Evolutionary conservation across 2,329 filamentous ascomycete species (phyloP), one percentile per base, ranked within the genome.

Genomic region (Ophiostoma sp.): DNA sequence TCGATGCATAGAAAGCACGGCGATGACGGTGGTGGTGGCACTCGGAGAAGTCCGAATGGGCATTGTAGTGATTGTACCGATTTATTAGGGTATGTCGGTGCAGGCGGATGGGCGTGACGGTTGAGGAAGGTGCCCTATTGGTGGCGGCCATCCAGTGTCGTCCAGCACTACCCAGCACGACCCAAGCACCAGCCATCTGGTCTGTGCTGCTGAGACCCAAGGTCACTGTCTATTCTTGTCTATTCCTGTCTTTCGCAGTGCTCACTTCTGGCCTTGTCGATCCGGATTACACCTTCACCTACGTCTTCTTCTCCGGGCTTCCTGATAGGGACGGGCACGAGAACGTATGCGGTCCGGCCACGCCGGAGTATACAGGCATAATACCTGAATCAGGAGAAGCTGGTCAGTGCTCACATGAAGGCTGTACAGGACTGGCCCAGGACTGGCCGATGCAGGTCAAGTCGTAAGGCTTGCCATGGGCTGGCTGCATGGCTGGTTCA

Each of bases 1-100:
- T 66, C 22, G n/a, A 45, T 45, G n/a, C 33, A 66, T 45, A 36
- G 22, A 45, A 55, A 12, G 28, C 36, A 25, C 36, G 42, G 15
- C 42, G 42, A 6, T 19, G 42, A 48, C n/a, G 36, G n/a, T 39
- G n/a, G n/a, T 66, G 36, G 36, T 66, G 36, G 7, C 61, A 25
- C 36, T 42, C 61, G 61, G 61, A 66, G 61, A 22, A 45, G 61
- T 7, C 61, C 61, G 61, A 66, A 66, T 66, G 36, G 33, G 19
- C 36, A 66, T 66, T 45, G 12, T 45, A 45, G 36, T 7, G 36
- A 66, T 28, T 63, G 31, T 55, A 63, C 33, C 4, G 8, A 11
- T 39, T 28, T 22, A 28, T 17, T 9, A 11, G 61, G 61, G 8
- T 12, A 5, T 25, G 4, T 64, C 19, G 7, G 31, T 42, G n/a